Evolutionary conservation across 345 rosid genomes (phyloP), one percentile per base, ranked within the genome.

Genomic region (Syzygium aromaticum): DNA sequence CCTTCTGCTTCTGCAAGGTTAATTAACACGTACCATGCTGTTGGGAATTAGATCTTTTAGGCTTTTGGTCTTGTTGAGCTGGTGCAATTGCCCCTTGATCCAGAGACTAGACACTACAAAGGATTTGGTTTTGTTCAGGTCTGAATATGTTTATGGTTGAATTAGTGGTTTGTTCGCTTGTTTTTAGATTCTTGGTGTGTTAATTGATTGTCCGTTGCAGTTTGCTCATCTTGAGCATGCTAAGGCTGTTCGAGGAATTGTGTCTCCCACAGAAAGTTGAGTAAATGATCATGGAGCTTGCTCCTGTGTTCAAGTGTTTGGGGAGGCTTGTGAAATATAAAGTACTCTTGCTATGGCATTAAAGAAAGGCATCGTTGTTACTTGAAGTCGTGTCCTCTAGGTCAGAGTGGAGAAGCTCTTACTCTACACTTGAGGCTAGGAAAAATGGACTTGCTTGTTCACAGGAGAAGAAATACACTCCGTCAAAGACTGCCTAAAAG

Each of bases 61-160:
- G 94, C 98, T 43, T 97, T 95, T 93, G 99, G 99, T 87, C 95
- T 95, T 6, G 96, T 97, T 91, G 99, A 97, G 92, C 96, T 97
- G 86, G 96, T 97, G 88, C 99, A 97, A 89, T 92, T 97, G 85
- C 99, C 99, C 46, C 96, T 94, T 89, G 99, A 97, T 91, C 91
- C 90, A 84, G 99, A 96, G 90, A 95, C 97, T 33, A 96, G 98
- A 63, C 99, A 95, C 88, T 96, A 98, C 94, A 97, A 97, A 90
- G 99, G 98, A 87, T 97, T 94, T 86, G 99, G 98, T 87, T 97
- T 97, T 94, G 95, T 97, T 90, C 99, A 97, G 92, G 99, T 96
- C 84, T 84, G 96, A 91, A 51, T 54, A 84, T 27, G 56, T 51
- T 27, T 77, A 15, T 84, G 52, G 51, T 30, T 85, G 30, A 59